Evolutionary conservation across 1,284 basidiomycete species (phyloP), one percentile per base, ranked within the genome.

Genomic region (Exobasidium cylindrosporum): DNA sequence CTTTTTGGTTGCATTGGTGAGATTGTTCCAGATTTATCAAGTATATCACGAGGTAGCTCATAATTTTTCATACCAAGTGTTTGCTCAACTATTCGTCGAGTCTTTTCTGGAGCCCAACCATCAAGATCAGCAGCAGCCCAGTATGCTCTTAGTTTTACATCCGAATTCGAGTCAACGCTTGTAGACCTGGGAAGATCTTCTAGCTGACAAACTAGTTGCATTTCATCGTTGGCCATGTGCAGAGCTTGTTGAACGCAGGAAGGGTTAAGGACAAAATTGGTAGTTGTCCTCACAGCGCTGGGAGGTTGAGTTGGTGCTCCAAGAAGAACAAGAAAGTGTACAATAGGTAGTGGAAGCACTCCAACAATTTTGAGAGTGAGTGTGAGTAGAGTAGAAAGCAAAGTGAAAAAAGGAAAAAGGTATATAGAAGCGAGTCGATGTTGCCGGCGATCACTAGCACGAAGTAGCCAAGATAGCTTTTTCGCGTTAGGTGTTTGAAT

Each of bases 201-300:
- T 1, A 72, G 50, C 6, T 35, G 31, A 4, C 62, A 54, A 4
- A 74, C 64, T 4, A 64, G 65, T 13, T 52, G 17, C 35, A 76
- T 69, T 46, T 76, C 74, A 4, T 76, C 63, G 7, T 58, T 49
- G 0, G 72, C 74, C 74, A 76, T 73, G 10, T 28, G 28, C 7
- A 74, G 57, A 2, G 70, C 66, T 26, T 69, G 69, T 24, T 44
- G 23, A 4, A 72, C 70, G 1, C 68, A 70, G 1, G 67, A 64
- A 1, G 32, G 56, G 0, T 66, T 72, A 2, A 62, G 57, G 4
- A 76, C 58, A 45, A 73, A 50, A n/a, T 67, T 65, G 2, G 64
- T 58, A 0, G 74, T 76, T 7, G 66, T 62, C 28, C 62, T 44
- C 3, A 66, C 60, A 11, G 53, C 53, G 13, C 29, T 29, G 11